Conservation (phyloP, 1,284 basidiomycete species). For the Cutaneotrichosporon spelunceum region DNA sequence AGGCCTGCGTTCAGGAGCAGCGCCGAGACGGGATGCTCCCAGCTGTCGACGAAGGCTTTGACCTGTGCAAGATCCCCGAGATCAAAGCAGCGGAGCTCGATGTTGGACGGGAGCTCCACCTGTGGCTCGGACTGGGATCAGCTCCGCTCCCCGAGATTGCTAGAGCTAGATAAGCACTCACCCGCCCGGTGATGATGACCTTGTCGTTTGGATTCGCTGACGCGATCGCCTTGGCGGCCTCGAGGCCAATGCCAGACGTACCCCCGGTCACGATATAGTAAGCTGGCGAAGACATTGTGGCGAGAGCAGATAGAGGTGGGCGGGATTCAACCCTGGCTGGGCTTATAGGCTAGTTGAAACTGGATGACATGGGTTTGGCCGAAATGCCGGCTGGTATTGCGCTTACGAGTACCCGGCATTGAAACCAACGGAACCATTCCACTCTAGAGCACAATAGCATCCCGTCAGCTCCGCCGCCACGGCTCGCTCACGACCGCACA, state of each 20-base stretch:
- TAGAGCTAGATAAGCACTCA: background rate
- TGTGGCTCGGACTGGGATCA: background rate
- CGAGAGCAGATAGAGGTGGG: background rate
- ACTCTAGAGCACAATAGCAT: too few relatives aligned
- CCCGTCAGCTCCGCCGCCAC: too few relatives aligned
- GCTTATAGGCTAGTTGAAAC: background rate
- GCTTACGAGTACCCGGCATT: too few relatives aligned
- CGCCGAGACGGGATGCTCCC: slow-evolving; percentile 8
- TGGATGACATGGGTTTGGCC: background rate
- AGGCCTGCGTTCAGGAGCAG: slow-evolving; percentile 13
- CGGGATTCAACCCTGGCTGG: background rate
- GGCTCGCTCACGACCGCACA: too few relatives aligned
- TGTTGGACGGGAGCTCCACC: background rate
- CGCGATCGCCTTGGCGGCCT: slow-evolving; percentile 23
- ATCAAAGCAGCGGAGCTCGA: slow-evolving; percentile 6
- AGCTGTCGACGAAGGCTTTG: slow-evolving; percentile 5
- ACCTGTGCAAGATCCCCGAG: slow-evolving; percentile 9
- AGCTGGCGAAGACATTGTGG: background rate
- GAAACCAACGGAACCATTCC: too few relatives aligned
- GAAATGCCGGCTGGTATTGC: too few relatives aligned
- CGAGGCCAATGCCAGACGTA: slow-evolving; percentile 27
- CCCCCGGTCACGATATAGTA: slow-evolving; percentile 17
- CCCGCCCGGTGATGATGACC: background rate
- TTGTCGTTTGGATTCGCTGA: background rate
- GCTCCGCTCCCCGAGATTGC: background rate